Base-by-base conservation (phyloP, 495 filamentous ascomycete species). In the Extremus antarcticus region DNA sequence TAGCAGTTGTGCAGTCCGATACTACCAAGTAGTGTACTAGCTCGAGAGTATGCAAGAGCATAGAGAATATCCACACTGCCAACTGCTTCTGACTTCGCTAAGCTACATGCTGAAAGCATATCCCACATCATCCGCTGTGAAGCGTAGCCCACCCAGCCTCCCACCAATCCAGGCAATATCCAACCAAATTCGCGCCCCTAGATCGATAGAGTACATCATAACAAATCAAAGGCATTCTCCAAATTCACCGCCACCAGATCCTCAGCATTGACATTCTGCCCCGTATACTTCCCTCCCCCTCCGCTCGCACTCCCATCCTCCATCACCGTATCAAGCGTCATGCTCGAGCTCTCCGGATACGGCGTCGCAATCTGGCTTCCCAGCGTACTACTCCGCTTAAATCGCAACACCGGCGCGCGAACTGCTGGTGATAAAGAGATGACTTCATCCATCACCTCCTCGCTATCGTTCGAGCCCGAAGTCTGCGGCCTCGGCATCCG, bases 221-320 rank as follows among this genome's bases (percentile, higher is more conserved):
- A 48, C 20, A 8, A 9, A 48, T 20, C 25, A 46, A 61, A 56
- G 35, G 58, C 58, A 53, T 57, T 61, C 58, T 61, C 58, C 32
- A 61, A 40, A 45, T 52, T 52, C 29, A 50, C 29, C 9, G 58
- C 58, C 22, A 57, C 45, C 54, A 61, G 29, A 56, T 61, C 58
- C 19, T 41, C 20, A 48, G 25, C 8, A 13, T 50, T 43, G 8
- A 61, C 25, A 40, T 17, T 43, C 58, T 61, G 58, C 43, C 58
- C 54, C 29, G 56, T 56, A 23, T 60, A 60, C 23, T 15, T 23
- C 53, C 45, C 47, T 9, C 3, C 48, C 7, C 11, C 48, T 3
- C n/a, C 19, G 11, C 46, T 17, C 46, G 7, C 23, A 13, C 46
- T 21, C 10, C 20, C 46, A 48, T 48, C 21, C 48, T 54, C 58